Conservation (phyloP, 1,284 basidiomycete genomes). For the Puccinia triticina region DNA sequence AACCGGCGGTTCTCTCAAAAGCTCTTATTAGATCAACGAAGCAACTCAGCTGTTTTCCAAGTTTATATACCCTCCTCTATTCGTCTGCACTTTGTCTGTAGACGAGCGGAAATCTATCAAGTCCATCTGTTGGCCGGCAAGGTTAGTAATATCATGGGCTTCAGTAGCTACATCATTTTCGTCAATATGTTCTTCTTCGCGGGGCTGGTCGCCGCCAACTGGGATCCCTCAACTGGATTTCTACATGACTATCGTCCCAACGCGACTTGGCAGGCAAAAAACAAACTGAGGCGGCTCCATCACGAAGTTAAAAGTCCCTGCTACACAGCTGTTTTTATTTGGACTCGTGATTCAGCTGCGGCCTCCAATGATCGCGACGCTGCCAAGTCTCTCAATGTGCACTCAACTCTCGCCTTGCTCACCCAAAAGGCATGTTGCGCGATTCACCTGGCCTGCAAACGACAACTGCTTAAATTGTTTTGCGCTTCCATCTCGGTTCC, state of each 20-base stretch:
- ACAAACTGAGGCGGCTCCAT: neutral
- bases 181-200: neutral
- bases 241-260: neutral
- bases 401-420: neutral
- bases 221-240: conserved; percentile 21
- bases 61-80: no score
- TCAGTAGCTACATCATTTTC: neutral
- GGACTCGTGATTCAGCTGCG: neutral
- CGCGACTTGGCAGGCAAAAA: neutral
- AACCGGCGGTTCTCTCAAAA: no score
- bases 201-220: conserved; percentile 12
- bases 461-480: neutral
- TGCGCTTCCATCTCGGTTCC: neutral
- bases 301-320: no score
- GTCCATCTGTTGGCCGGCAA: neutral
- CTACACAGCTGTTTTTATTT: neutral
- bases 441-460: neutral
- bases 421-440: neutral
- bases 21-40: no score
- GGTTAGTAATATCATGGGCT: neutral
- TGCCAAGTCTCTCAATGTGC: conserved; percentile 4
- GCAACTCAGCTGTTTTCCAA: no score
- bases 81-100: neutral
- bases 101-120: neutral
- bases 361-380: no score